phyloP scores from a whole-genome alignment of 2,329 filamentous ascomycete genomes.

The Claviceps arundinis region DNA sequence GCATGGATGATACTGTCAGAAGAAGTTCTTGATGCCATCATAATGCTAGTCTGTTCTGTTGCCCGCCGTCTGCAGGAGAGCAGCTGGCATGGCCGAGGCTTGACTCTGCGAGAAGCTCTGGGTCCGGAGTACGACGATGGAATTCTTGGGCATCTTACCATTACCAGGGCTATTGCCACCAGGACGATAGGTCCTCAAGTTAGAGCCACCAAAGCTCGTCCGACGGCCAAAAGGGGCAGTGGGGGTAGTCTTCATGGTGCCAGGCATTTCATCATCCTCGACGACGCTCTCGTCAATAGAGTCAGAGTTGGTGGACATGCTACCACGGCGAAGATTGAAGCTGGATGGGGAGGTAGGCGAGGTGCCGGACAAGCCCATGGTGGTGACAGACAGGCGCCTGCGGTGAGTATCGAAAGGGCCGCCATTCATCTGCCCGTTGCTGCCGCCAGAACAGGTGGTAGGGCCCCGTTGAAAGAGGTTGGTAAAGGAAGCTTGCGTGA shows the following conservation, averaged over 20 bases:
- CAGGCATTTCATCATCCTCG: slow-evolving; percentile 51
- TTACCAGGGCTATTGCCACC: slow-evolving; percentile 46
- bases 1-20: slow-evolving; percentile 52
- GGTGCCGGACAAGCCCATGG: slow-evolving; percentile 58
- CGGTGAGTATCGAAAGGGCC: slow-evolving; percentile 41
- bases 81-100: slow-evolving; percentile 19
- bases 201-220: slow-evolving; percentile 79
- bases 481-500: slow-evolving; percentile 42
- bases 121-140: slow-evolving; percentile 24
- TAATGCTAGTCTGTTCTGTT: slow-evolving; percentile 44
- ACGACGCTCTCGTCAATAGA: slow-evolving; percentile 60
- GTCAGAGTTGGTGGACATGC: slow-evolving; percentile 55
- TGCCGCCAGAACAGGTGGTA: slow-evolving; percentile 29
- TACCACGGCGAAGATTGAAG: slow-evolving; percentile 46
- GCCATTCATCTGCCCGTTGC: slow-evolving; percentile 22
- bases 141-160: slow-evolving; percentile 39
- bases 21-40: slow-evolving; percentile 41
- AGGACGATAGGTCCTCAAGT: slow-evolving; percentile 43
- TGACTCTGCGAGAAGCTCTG: slow-evolving; percentile 15
- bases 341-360: slow-evolving; percentile 45
- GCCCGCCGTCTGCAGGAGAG: slow-evolving; percentile 23
- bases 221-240: slow-evolving; percentile 67
- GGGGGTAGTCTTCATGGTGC: slow-evolving; percentile 42
- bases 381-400: slow-evolving; percentile 61
- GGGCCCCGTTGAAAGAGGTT: slow-evolving; percentile 46